Conservation (phyloP, 2,329 filamentous ascomycete species). For the Xylaria sp. region DNA sequence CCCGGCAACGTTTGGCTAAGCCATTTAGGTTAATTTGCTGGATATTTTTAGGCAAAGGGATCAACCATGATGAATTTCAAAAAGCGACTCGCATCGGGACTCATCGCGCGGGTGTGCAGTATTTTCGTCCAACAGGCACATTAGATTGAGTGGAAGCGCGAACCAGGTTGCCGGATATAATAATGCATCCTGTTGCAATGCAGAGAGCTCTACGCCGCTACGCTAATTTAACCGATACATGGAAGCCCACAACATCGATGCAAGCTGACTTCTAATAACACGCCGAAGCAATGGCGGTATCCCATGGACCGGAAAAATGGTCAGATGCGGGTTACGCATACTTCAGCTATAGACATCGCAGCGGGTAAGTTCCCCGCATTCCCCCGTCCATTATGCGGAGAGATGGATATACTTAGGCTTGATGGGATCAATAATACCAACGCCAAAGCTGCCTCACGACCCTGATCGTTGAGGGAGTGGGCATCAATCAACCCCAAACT, state of each 20-base stretch:
- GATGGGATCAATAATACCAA: not conserved
- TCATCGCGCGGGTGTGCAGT: not conserved
- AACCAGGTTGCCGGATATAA: constrained; percentile 14
- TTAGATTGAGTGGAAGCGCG: not conserved
- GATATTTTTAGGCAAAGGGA: not conserved
- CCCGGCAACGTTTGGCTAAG: not conserved
- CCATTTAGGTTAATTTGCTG: not conserved
- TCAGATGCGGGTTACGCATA: not conserved
- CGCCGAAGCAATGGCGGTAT: not conserved
- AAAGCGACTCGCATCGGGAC: not conserved
- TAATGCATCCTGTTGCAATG: not conserved
- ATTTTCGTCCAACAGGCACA: not conserved
- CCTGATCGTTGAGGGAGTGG: constrained; percentile 12
- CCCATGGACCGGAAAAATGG: not conserved
- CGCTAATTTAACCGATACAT: not conserved
- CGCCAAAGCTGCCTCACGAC: not conserved
- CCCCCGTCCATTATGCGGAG: not conserved
- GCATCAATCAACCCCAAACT: not conserved
- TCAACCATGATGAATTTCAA: not conserved
- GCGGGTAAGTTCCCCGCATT: not conserved
- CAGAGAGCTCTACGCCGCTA: not conserved
- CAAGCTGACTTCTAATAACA: not conserved
- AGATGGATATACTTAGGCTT: not conserved
- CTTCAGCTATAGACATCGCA: not conserved
- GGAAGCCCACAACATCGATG: not conserved